These are phyloP conservation scores for Marchantia paleacea DNA, from an alignment of 225 moss, liverwort and hornwort species.

Conservation along the genomic window DNA sequence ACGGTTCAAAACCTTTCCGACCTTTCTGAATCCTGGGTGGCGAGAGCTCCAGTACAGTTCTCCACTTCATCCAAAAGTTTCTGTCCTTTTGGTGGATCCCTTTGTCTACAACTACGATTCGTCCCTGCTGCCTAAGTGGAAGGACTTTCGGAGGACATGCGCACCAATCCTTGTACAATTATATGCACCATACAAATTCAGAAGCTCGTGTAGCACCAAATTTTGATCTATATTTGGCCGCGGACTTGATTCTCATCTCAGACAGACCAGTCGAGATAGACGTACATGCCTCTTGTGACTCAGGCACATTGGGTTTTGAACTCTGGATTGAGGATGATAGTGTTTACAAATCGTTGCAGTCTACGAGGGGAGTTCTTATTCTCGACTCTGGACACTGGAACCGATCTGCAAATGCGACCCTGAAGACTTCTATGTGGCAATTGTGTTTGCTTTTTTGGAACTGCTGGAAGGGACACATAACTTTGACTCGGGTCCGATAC, in stretches of 20 bases:
- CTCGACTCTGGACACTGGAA: not conserved
- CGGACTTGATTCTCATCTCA: not conserved
- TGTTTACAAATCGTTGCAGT: not conserved
- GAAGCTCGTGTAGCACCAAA: not conserved
- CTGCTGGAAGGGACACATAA: not conserved
- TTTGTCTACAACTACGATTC: not conserved
- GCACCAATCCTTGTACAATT: no score
- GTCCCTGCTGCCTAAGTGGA: no score
- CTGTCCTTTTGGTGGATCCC: not conserved
- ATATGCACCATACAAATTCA: not conserved
- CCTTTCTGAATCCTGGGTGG: not conserved
- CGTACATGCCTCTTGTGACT: not conserved
- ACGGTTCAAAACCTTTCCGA: not conserved
- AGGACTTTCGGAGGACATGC: not conserved
- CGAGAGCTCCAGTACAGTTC: not conserved
- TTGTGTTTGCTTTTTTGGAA: not conserved
- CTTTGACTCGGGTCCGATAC: not conserved
- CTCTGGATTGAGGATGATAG: not conserved
- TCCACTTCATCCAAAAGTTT: not conserved
- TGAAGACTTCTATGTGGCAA: not conserved
- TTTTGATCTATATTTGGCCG: not conserved
- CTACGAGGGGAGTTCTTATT: not conserved
- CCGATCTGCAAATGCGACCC: not conserved
- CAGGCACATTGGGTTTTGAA: not conserved
- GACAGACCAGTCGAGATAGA: not conserved